Evolutionary conservation across 306 rosid genomes (phyloP), one percentile per base, ranked within the genome.

Genomic region (Dicorynia guianensis): DNA sequence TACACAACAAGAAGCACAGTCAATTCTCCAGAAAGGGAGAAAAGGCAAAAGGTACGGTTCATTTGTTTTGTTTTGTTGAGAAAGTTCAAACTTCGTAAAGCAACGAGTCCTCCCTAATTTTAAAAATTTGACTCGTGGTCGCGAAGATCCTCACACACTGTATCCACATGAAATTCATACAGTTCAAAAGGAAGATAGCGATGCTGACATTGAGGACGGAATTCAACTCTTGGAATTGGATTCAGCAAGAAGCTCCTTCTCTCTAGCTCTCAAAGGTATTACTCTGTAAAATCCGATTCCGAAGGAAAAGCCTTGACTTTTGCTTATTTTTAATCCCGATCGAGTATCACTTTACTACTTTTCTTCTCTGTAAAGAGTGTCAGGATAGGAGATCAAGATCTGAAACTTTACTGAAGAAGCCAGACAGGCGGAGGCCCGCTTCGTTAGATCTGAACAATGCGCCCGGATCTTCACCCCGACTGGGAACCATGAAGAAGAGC

Each of bases 391-490:
- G 92, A 79, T 84, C 90, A 68, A 90, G 97, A 87, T 90, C 96
- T 81, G 97, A 90, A 79, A 89, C 91, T n/a, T 57, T 81, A 11
- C 63, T 77, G 25, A 85, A 84, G 72, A 92, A 90, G 85, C 79
- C 72, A 15, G 97, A 92, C 55, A 49, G 97, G 74, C 82, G 87
- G 75, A 91, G 97, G 68, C 98, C 98, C 5, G 96, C 97, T 71
- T 95, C 97, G 10, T 85, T 95, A 82, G 98, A 95, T 86, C 95
- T 95, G 84, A 92, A 95, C 79, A 92, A 86, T 89, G 96, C 75
- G 15, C 48, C 87, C n/a, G 83, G 80, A 64, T 84, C 95, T 56
- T 94, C 97, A 6, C 98, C 97, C 36, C 89, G 98, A 14, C 52
- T 92, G 80, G 92, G 89, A 48, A 44, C 78, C 10, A 50, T 95